These are phyloP conservation scores for Colletotrichum karsti DNA, from an alignment of 2,329 filamentous ascomycete species.

Conservation along the genomic window DNA sequence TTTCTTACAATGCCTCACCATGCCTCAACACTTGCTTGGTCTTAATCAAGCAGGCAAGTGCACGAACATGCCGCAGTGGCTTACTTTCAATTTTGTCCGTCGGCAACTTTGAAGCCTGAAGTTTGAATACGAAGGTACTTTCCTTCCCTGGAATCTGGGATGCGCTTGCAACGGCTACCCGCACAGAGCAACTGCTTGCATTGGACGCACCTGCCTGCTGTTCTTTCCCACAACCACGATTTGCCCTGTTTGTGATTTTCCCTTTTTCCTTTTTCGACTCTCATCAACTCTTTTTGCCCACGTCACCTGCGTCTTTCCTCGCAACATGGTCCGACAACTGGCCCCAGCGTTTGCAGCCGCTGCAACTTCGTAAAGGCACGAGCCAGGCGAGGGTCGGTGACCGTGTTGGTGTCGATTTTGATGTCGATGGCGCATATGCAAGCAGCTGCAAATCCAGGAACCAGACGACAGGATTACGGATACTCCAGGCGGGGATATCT, in stretches of 20 bases:
- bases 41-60: too few species aligned
- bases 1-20: too few species aligned
- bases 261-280: neutral
- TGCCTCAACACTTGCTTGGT: too few species aligned
- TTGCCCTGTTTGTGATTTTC: neutral
- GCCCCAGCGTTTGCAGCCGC: neutral
- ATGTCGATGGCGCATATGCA: too few species aligned
- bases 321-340: neutral
- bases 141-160: neutral
- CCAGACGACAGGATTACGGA: too few species aligned
- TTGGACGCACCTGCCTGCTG: conserved; percentile 16
- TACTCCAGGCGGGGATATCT: too few species aligned
- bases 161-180: neutral
- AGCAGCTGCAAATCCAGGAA: neutral
- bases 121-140: neutral
- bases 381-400: neutral
- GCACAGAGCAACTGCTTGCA: conserved; percentile 20
- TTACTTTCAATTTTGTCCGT: neutral
- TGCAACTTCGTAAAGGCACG: neutral
- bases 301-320: neutral
- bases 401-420: too few species aligned
- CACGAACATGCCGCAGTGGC: too few species aligned
- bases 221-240: neutral
- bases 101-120: neutral
- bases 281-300: neutral